Percentiles rank a stretch among this genome's conserved stretches.
phyloP scores from a whole-genome alignment of 1,284 basidiomycete species.

The Microstroma glucosiphilum region DNA sequence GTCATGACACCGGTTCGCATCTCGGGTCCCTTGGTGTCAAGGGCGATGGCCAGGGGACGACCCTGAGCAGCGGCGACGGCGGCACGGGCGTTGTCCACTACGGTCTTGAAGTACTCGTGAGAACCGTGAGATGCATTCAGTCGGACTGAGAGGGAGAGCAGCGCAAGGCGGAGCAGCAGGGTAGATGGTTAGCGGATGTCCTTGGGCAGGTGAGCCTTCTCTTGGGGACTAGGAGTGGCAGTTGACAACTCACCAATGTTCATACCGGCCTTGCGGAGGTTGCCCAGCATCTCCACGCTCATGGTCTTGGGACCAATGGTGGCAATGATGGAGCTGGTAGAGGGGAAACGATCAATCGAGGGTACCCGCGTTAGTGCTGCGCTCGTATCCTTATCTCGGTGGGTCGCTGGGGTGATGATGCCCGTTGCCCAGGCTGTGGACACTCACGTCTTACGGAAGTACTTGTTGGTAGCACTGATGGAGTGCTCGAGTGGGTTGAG shows the following conservation, averaged over 20 bases:
- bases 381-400: too few species aligned
- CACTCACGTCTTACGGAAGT: slow-evolving; percentile 48
- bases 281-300: slow-evolving; percentile 42
- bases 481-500: slow-evolving; percentile 48
- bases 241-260: slow-evolving; percentile 35
- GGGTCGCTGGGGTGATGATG: too few species aligned
- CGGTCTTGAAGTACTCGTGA: slow-evolving; percentile 48
- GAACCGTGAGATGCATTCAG: slow-evolving; percentile 49
- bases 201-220: background rate
- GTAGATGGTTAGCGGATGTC: slow-evolving; percentile 2
- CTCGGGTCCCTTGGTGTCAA: slow-evolving; percentile 99
- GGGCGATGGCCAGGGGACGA: slow-evolving; percentile 91
- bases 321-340: slow-evolving; percentile 45
- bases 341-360: background rate
- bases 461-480: slow-evolving; percentile 39
- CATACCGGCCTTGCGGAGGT: slow-evolving; percentile 47
- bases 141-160: slow-evolving; percentile 25
- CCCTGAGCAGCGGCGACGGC: slow-evolving; percentile 54
- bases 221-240: background rate
- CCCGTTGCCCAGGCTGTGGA: background rate
- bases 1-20: slow-evolving; percentile 94
- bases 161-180: background rate
- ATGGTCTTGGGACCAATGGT: slow-evolving; percentile 51
- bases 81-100: slow-evolving; percentile 46
- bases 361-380: background rate